These are phyloP conservation scores for Hyaloscypha bicolor DNA, from an alignment of 495 filamentous ascomycete genomes.

Conservation along the genomic window DNA sequence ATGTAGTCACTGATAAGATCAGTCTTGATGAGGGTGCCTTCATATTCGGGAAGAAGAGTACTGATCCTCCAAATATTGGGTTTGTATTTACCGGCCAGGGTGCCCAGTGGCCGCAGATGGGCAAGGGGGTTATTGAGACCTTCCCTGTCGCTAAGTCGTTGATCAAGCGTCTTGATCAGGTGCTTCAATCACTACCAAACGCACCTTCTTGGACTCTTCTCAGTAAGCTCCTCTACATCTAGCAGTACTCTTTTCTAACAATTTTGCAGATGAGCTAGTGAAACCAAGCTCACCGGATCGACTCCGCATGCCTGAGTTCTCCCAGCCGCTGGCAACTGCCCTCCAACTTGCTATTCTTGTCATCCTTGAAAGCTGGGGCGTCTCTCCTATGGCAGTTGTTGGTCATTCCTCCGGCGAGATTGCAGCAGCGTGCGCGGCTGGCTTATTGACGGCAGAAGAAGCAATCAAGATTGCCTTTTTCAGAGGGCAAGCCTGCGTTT, in stretches of 20 bases:
- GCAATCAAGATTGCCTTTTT: conserved; percentile 56
- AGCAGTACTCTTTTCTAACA: no score
- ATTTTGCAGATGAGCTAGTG: conserved; percentile 34
- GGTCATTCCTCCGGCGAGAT: conserved; percentile 73
- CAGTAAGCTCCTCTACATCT: no score
- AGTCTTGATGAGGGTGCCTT: neutral
- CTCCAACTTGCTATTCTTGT: conserved; percentile 57
- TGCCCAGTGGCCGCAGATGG: neutral
- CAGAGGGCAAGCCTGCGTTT: conserved; percentile 32
- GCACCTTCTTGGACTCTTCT: no score
- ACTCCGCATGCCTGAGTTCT: conserved; percentile 48
- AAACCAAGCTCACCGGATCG: conserved; percentile 34
- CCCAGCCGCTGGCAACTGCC: conserved; percentile 54
- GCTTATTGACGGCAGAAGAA: conserved; percentile 50
- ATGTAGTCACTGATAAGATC: conserved; percentile 13
- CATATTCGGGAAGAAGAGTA: neutral
- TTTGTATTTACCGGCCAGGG: conserved; percentile 27
- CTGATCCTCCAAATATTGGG: neutral
- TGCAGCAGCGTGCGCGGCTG: conserved; percentile 44
- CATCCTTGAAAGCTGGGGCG: conserved; percentile 53
- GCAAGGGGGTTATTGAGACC: neutral
- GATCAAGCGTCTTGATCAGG: no score
- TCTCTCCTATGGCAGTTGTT: conserved; percentile 54
- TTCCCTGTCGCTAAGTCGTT: no score
- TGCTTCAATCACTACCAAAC: no score